A percentile compares a stretch with the other conserved stretches of the same genome.
phyloP scores from a whole-genome alignment of 2,329 filamentous ascomycete genomes.

The Beauveria australis region DNA sequence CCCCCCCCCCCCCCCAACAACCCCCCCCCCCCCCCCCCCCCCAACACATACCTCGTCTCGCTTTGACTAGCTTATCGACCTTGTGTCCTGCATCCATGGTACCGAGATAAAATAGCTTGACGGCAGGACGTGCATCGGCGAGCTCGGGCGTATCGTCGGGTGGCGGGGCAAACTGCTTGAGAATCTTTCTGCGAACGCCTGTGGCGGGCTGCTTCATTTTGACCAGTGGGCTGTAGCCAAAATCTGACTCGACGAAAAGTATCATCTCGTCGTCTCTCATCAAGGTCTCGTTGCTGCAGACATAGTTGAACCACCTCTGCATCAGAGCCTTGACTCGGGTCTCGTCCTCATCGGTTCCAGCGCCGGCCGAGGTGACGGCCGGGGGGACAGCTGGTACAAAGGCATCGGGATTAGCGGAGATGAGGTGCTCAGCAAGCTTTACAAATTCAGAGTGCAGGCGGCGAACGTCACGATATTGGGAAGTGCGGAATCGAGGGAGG shows the following conservation, averaged over 20 bases:
- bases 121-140: constrained; percentile 77
- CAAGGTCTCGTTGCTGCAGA: constrained; percentile 84
- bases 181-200: constrained; percentile 84
- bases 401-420: constrained; percentile 95
- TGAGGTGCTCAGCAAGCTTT: constrained; percentile 91
- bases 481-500: constrained; percentile 94
- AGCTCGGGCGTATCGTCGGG: constrained; percentile 96
- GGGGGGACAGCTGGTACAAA: constrained; percentile 91
- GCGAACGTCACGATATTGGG: constrained; percentile 94
- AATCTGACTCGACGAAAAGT: constrained; percentile 97
- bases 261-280: constrained; percentile 96
- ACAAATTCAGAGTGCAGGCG: constrained; percentile 92
- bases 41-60: constrained; percentile 67
- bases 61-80: constrained; percentile 88
- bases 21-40: too few relatives aligned
- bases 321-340: constrained; percentile 76
- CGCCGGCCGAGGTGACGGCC: constrained; percentile 87
- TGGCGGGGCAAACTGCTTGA: constrained; percentile 97
- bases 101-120: constrained; percentile 92
- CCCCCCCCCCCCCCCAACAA: too few relatives aligned
- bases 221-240: constrained; percentile 92
- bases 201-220: constrained; percentile 96
- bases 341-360: constrained; percentile 94
- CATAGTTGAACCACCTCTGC: constrained; percentile 91
- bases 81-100: constrained; percentile 98